Conservation (phyloP, 2,329 filamentous ascomycete genomes). For the Pyrenophora tritici-repentis region DNA sequence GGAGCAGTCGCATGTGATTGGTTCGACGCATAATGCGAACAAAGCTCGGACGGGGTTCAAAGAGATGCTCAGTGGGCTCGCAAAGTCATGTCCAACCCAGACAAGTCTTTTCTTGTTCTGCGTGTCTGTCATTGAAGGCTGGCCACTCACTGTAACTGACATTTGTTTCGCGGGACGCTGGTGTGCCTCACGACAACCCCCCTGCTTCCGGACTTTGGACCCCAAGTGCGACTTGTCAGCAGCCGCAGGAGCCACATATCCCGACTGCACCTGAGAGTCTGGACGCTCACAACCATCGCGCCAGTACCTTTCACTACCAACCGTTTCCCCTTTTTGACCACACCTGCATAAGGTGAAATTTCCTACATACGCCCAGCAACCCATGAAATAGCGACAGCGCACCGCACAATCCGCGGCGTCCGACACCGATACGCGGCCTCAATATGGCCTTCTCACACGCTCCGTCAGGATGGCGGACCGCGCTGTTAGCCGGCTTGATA, state of each 20-base stretch:
- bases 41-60: constrained; percentile 17
- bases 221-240: constrained; percentile 34
- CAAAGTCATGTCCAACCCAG: background rate
- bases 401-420: constrained; percentile 26
- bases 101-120: background rate
- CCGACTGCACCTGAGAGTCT: constrained; percentile 19
- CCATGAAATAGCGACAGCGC: constrained; percentile 45
- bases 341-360: background rate
- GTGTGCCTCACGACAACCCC: constrained; percentile 5
- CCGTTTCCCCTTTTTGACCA: background rate
- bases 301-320: background rate
- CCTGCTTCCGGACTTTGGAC: constrained; percentile 14
- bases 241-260: constrained; percentile 35
- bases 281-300: constrained; percentile 3
- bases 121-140: background rate
- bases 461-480: constrained; percentile 40
- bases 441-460: constrained; percentile 34
- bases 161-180: constrained; percentile 8
- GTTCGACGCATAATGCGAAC: constrained; percentile 12
- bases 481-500: constrained; percentile 39
- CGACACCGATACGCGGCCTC: constrained; percentile 18
- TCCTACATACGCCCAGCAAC: constrained; percentile 1
- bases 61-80: constrained; percentile 8
- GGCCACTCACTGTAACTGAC: background rate
- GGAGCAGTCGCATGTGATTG: constrained; percentile 26